These are phyloP conservation scores for Aspergillus amoenus DNA, from an alignment of 2,329 filamentous ascomycete species.

Conservation along the genomic window DNA sequence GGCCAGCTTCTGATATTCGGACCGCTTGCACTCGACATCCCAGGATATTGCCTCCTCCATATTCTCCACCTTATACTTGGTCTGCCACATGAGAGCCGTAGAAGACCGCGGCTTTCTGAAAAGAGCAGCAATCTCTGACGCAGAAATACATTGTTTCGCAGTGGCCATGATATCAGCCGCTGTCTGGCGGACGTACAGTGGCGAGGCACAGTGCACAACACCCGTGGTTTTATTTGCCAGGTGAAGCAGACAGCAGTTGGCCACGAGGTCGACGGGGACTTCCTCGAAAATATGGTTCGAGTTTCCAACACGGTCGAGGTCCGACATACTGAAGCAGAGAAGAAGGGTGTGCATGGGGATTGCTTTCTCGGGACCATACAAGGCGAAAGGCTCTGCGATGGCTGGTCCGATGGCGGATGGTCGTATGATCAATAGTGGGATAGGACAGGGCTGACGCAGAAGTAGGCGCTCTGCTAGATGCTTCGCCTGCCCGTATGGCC, in stretches of 20 bases:
- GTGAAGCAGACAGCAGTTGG: constrained; percentile 17
- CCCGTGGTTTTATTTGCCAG: constrained; percentile 11
- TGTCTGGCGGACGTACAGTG: neutral
- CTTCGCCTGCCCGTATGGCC: constrained; percentile 20
- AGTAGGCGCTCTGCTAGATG: constrained; percentile 17
- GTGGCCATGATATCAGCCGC: neutral
- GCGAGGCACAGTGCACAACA: constrained; percentile 13
- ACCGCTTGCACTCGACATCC: neutral
- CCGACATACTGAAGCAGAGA: neutral
- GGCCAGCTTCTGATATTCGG: neutral
- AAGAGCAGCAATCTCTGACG: neutral
- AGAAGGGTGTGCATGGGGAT: constrained; percentile 11
- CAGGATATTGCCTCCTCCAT: neutral
- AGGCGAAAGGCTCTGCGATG: constrained; percentile 15
- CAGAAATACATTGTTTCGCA: neutral
- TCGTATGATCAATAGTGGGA: constrained; percentile 15
- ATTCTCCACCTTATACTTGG: neutral
- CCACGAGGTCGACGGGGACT: constrained; percentile 21
- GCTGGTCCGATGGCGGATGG: constrained; percentile 19
- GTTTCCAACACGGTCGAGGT: neutral
- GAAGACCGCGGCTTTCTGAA: neutral
- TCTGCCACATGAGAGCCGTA: neutral
- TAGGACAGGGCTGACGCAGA: neutral
- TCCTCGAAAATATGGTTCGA: constrained; percentile 13
- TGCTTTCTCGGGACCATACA: constrained; percentile 17